These are phyloP conservation scores for Fusarium pseudonygamai DNA, from an alignment of 2,329 filamentous ascomycete species.

Conservation along the genomic window DNA sequence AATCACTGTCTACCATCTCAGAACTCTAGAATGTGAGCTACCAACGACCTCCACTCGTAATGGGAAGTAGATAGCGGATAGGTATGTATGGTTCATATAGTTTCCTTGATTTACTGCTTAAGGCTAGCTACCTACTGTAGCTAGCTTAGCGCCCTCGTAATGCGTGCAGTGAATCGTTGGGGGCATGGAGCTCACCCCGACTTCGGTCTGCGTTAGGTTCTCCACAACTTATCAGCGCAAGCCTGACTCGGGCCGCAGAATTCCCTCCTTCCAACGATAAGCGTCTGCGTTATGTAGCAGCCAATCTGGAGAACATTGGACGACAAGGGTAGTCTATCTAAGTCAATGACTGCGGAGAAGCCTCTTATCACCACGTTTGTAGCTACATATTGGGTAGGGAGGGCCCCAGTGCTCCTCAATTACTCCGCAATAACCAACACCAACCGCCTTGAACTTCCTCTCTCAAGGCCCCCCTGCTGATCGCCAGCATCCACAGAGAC, in stretches of 20 bases:
- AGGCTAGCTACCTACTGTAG: too few relatives aligned
- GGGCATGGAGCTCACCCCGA: not conserved
- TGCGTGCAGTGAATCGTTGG: not conserved
- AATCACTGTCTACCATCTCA: not conserved
- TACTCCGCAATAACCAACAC: not conserved
- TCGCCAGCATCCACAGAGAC: not conserved
- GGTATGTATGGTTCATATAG: not conserved
- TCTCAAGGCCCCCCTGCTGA: not conserved
- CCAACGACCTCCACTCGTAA: not conserved
- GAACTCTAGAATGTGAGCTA: not conserved
- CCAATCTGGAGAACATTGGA: not conserved
- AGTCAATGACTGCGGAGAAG: not conserved
- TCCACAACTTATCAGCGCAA: not conserved
- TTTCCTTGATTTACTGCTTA: not conserved
- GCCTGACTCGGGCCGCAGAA: not conserved
- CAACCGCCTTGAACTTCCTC: not conserved
- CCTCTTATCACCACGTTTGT: not conserved
- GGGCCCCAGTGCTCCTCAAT: not conserved
- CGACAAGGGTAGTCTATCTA: not conserved
- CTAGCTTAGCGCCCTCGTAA: too few relatives aligned
- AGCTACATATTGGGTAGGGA: not conserved
- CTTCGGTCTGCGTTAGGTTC: not conserved
- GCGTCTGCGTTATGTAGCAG: not conserved
- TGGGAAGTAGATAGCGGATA: not conserved
- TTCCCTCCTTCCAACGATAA: not conserved